Evolutionary conservation across 2,329 filamentous ascomycete genomes (phyloP), one percentile per base, ranked within the genome.

Genomic region (Fusarium acutatum): DNA sequence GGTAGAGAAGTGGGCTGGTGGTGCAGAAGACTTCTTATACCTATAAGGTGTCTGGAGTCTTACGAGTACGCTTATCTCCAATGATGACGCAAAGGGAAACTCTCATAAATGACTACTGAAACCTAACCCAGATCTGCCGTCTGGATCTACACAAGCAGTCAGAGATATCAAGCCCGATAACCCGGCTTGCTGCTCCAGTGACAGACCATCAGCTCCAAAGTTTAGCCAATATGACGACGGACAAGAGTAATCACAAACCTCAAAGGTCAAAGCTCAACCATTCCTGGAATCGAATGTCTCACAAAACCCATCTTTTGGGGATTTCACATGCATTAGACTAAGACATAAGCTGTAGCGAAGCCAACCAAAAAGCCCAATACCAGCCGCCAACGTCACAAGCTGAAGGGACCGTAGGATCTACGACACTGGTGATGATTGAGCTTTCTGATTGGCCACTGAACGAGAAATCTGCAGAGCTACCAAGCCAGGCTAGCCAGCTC

Each of bases 301-400:
- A n/a, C 7, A 34, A 10, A n/a, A 10, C 3, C 14, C 14, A 54
- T 11, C 20, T 14, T 50, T 17, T 13, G 20, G 28, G 12, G 4
- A 22, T 34, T 38, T 35, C 46, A 41, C 28, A 54, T 60, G 46
- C 20, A 24, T 30, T 30, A 32, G 30, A 24, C 14, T 12, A 30
- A 37, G 30, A 41, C 20, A 57, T 7, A 2, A 8, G 12, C 37
- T 15, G 53, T 41, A 63, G 26, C 35, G n/a, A 35, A 28, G 43
- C 28, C 30, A 49, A 35, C 35, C 32, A 44, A 13, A 9, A 6
- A 14, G n/a, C 4, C 18, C 20, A 20, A 18, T 3, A 49, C 28
- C 41, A 63, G 41, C 60, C 59, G 13, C 50, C 15, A 34, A 58
- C 50, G 40, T 62, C 50, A 58, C 38, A 38, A 37, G 40, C 13